Evolutionary conservation across 306 rosid species (phyloP).

Genomic region (Pyrus bretschneideri): DNA sequence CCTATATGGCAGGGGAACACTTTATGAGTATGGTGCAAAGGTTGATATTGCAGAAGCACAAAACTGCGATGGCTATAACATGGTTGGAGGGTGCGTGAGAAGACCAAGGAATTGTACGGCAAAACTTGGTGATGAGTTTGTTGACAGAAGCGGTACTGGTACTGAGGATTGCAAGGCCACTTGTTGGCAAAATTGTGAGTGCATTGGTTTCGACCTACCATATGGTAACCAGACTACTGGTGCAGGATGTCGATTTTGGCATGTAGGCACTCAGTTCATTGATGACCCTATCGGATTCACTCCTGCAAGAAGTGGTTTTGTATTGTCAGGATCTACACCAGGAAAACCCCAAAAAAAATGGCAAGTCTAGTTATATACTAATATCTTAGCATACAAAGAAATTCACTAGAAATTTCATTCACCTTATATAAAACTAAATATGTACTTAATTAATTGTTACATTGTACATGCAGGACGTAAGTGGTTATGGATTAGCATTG

Average conservation of each 20-base stretch:
- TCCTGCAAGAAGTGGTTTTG: not conserved
- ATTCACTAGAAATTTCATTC: no score
- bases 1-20: not conserved
- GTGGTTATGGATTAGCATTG: slow-evolving; percentile 15
- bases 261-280: not conserved
- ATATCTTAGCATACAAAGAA: no score
- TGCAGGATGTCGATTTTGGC: slow-evolving; percentile 1
- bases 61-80: not conserved
- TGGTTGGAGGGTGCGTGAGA: not conserved
- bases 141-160: not conserved
- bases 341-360: not conserved
- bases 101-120: not conserved
- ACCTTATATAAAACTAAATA: no score
- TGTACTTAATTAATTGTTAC: no score
- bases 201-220: not conserved
- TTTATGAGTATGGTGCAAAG: not conserved
- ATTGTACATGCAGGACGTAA: not conserved
- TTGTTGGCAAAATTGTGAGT: not conserved
- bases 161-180: not conserved
- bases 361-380: not conserved
- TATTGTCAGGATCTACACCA: not conserved
- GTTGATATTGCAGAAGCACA: not conserved
- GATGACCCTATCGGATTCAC: not conserved
- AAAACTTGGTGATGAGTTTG: not conserved
- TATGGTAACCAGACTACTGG: not conserved